These are phyloP conservation scores for Dorcoceras hygrometricum DNA, from an alignment of 257 asterid genomes.

Conservation along the genomic window DNA sequence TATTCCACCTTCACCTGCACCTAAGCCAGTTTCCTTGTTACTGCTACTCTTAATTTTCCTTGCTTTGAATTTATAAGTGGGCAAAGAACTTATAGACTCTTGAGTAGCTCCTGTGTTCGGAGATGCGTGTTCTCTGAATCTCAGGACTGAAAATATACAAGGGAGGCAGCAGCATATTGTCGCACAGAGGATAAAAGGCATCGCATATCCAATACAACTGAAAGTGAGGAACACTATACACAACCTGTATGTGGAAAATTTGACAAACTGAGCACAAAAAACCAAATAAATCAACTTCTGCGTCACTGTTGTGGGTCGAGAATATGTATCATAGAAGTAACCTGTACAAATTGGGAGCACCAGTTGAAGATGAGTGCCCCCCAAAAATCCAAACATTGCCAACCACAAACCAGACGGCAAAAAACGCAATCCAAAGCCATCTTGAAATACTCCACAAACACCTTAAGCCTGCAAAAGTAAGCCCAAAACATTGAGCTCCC, in stretches of 20 bases:
- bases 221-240: slow-evolving; percentile 88
- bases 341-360: slow-evolving; percentile 94
- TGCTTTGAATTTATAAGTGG: slow-evolving; percentile 71
- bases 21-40: slow-evolving; percentile 42
- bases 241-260: slow-evolving; percentile 49
- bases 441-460: slow-evolving; percentile 71
- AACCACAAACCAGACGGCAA: slow-evolving; percentile 96
- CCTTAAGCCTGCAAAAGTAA: slow-evolving; percentile 60
- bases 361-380: slow-evolving; percentile 77
- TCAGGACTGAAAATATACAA: slow-evolving; percentile 82
- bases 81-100: slow-evolving; percentile 86
- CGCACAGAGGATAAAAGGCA: slow-evolving; percentile 93
- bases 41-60: slow-evolving; percentile 52
- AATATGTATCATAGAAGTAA: slow-evolving; percentile 20
- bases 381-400: slow-evolving; percentile 98
- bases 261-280: slow-evolving; percentile 13
- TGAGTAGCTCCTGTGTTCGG: slow-evolving; percentile 91
- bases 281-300: not conserved
- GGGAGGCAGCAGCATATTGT: slow-evolving; percentile 99
- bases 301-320: not conserved
- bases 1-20: slow-evolving; percentile 69
- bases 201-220: slow-evolving; percentile 93
- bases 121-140: slow-evolving; percentile 78
- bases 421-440: slow-evolving; percentile 96
- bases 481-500: slow-evolving; percentile 26